Percentiles rank a stretch among this genome's conserved stretches.
Evolutionary conservation across 805 yeast species (phyloP).

Genomic region (Wickerhamiella parazyma): DNA sequence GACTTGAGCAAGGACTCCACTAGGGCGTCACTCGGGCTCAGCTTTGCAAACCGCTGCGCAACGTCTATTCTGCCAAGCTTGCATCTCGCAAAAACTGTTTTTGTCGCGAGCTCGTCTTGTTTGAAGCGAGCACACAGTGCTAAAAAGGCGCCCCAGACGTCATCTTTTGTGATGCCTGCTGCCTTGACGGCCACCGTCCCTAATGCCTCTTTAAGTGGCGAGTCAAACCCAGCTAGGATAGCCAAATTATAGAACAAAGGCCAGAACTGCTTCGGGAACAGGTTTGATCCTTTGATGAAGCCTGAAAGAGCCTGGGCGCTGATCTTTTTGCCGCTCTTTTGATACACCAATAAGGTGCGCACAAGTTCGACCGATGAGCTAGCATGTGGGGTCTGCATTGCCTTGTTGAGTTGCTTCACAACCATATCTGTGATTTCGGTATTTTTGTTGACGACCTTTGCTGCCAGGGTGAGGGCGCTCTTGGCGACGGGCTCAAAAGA

Average conservation of each 20-base stretch:
- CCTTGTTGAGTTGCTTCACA: conserved; percentile 16
- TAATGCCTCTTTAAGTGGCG: background rate
- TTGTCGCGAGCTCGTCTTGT: background rate
- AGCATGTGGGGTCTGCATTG: conserved; percentile 13
- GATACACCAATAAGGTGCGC: conserved; percentile 29
- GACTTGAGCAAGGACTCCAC: no score
- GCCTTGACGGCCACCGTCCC: background rate
- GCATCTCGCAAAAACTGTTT: background rate
- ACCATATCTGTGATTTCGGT: conserved; percentile 10
- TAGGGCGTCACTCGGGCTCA: background rate
- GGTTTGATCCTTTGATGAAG: conserved; percentile 10
- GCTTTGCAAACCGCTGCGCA: background rate
- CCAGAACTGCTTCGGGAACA: conserved; percentile 16
- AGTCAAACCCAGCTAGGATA: background rate
- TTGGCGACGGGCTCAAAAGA: conserved; percentile 25
- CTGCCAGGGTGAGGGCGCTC: conserved; percentile 29
- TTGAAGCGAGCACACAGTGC: conserved; percentile 11
- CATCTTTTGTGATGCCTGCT: background rate
- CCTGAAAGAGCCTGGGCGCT: conserved; percentile 14
- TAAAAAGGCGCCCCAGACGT: conserved; percentile 20
- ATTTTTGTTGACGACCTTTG: conserved; percentile 20
- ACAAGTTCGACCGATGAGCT: conserved; percentile 20
- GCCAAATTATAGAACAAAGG: conserved; percentile 16
- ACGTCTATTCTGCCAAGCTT: background rate
- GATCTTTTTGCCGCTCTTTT: conserved; percentile 29